These are phyloP conservation scores for Trichoderma endophyticum DNA, from an alignment of 2,329 filamentous ascomycete species.

Conservation along the genomic window DNA sequence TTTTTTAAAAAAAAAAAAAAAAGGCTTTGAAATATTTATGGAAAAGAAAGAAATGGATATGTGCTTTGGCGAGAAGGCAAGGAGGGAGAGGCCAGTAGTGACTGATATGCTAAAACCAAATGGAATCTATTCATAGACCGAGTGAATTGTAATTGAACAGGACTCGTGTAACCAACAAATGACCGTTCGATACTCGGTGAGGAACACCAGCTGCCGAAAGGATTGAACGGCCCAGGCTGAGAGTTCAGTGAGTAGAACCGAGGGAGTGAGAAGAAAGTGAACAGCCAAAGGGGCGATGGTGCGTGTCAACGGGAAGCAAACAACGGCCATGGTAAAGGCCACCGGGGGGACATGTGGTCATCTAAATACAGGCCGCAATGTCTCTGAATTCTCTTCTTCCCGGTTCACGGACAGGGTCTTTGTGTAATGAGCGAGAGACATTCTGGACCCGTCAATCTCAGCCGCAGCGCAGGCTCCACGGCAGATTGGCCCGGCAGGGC, in stretches of 20 bases:
- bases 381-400: background rate
- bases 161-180: slow-evolving; percentile 15
- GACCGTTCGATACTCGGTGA: slow-evolving; percentile 17
- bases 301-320: background rate
- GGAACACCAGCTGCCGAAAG: slow-evolving; percentile 32
- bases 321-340: background rate
- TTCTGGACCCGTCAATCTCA: background rate
- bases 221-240: slow-evolving; percentile 31
- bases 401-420: background rate
- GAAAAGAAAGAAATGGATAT: background rate
- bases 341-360: background rate
- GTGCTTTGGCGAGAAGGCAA: background rate
- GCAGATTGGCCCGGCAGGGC: background rate
- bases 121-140: slow-evolving; percentile 4
- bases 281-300: background rate
- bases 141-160: slow-evolving; percentile 22
- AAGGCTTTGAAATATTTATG: background rate
- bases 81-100: background rate
- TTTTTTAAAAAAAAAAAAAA: background rate
- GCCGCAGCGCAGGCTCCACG: background rate
- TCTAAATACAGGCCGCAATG: slow-evolving; percentile 17
- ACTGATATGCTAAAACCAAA: background rate
- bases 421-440: background rate
- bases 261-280: slow-evolving; percentile 13
- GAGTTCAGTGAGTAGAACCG: background rate